Base-by-base conservation (phyloP, 2,329 filamentous ascomycete species). In the Nannizziopsis barbatae region DNA sequence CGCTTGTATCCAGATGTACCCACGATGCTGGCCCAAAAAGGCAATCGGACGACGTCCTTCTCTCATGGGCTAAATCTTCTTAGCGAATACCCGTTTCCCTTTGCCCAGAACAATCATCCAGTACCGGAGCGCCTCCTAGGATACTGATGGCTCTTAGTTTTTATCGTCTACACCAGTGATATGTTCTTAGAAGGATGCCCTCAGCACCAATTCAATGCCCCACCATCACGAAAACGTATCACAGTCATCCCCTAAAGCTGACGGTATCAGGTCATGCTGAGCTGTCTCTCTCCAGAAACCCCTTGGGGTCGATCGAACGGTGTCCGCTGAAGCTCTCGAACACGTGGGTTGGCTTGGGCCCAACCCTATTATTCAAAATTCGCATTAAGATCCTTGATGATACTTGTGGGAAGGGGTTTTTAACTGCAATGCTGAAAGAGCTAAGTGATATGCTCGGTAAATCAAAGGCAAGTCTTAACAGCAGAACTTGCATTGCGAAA, bases 271-370 rank as follows among this genome's bases (percentile, higher is more conserved):
- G 22, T 27, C 22, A 7, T 27, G 3, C 22, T 27, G 22, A 27
- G 4, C 22, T 27, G 4, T 27, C 22, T 27, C 7, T 27, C 22
- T 27, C 22, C 7, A 27, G 22, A 27, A 27, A 4, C 7, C 7
- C 22, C 22, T 27, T 27, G 4, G 3, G 4, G 7, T 7, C 22
- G 22, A 27, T 7, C 7, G 22, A 27, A 27, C 36, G 9, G 7
- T 11, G 11, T 11, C n/a, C 17, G 4, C 31, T 15, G 27, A 32
- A 30, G n/a, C 3, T 44, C 9, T 39, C 17, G 40, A 44, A 50
- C 11, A 18, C 58, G 22, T 68, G 64, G 65, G 52, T 63, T 6
- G 55, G 49, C 30, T 58, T 62, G 47, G 53, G 55, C 9, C 39
- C 47, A 7, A 42, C 47, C 22, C 40, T 65, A 6, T 52, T 52